These are phyloP conservation scores for Filosporella fistucella DNA, from an alignment of 495 filamentous ascomycete genomes.

Conservation along the genomic window DNA sequence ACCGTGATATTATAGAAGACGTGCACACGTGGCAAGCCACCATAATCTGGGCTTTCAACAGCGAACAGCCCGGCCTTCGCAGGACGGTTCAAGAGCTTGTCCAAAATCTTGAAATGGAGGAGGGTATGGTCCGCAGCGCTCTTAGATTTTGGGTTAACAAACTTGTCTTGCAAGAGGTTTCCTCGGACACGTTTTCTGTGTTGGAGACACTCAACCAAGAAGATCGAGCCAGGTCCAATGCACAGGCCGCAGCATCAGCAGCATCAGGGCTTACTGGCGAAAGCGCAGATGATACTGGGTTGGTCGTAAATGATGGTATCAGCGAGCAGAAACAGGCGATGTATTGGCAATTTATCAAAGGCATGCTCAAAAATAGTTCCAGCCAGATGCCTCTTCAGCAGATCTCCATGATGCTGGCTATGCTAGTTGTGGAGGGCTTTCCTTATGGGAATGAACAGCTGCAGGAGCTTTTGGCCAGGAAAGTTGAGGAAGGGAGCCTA, in stretches of 20 bases:
- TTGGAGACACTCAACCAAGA: slow-evolving; percentile 57
- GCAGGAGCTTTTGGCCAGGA: slow-evolving; percentile 68
- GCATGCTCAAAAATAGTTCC: slow-evolving; percentile 90
- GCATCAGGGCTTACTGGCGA: slow-evolving; percentile 43
- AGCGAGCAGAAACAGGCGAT: slow-evolving; percentile 74
- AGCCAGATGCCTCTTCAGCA: slow-evolving; percentile 68
- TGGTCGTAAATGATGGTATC: slow-evolving; percentile 42
- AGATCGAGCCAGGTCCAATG: slow-evolving; percentile 32
- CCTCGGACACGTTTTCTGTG: slow-evolving; percentile 52
- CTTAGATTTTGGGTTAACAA: slow-evolving; percentile 83
- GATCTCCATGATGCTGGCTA: slow-evolving; percentile 90
- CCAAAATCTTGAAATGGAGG: slow-evolving; percentile 67
- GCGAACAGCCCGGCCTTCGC: slow-evolving; percentile 27
- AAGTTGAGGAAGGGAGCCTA: slow-evolving; percentile 66
- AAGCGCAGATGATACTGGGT: slow-evolving; percentile 41
- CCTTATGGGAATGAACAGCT: slow-evolving; percentile 72
- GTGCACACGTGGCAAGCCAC: slow-evolving; percentile 86
- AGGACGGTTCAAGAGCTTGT: slow-evolving; percentile 59
- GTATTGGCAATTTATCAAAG: slow-evolving; percentile 86
- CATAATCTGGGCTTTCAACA: slow-evolving; percentile 82
- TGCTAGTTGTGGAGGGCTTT: slow-evolving; percentile 83
- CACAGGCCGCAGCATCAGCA: slow-evolving; percentile 28
- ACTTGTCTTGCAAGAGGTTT: slow-evolving; percentile 61
- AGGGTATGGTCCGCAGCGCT: slow-evolving; percentile 67
- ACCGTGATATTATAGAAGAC: slow-evolving; percentile 66